These are phyloP conservation scores for Cryptosporidium felis DNA, from an alignment of 169 alveolate genomes.

Conservation along the genomic window DNA sequence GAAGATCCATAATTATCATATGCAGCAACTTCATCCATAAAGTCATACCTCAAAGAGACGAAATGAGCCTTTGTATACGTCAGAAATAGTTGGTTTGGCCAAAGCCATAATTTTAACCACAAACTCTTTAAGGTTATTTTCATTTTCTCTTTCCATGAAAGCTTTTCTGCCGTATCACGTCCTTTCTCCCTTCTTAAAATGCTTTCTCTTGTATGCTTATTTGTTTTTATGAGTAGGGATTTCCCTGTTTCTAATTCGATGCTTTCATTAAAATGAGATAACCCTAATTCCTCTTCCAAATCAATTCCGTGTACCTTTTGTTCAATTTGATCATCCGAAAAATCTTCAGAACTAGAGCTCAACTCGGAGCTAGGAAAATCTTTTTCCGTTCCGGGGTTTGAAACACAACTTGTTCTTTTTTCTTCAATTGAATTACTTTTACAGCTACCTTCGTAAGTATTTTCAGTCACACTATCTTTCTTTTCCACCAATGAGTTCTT, in stretches of 20 bases:
- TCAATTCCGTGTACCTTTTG: not conserved
- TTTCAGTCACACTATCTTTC: not conserved
- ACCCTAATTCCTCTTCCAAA: conserved; percentile 24
- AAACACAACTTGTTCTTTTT: not conserved
- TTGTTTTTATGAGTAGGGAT: not conserved
- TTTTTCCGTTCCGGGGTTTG: not conserved
- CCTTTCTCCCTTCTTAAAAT: not conserved
- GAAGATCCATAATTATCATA: conserved; percentile 64
- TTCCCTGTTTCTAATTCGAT: conserved; percentile 27
- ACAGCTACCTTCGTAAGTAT: not conserved
- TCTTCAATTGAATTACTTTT: not conserved
- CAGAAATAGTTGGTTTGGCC: conserved; percentile 44
- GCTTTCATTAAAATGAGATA: conserved; percentile 34
- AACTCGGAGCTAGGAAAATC: not conserved
- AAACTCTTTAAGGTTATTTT: not conserved
- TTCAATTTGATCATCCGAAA: not conserved
- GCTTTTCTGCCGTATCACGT: not conserved
- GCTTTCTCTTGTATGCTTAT: not conserved
- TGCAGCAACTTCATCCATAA: conserved; percentile 69
- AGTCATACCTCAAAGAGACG: conserved; percentile 56
- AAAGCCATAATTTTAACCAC: conserved; percentile 33
- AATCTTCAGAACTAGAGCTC: not conserved
- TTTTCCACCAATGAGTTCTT: not conserved
- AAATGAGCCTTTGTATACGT: conserved; percentile 67
- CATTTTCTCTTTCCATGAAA: conserved; percentile 29